These are phyloP conservation scores for Clathrus columnatus DNA, from an alignment of 768 basidiomycete genomes.

Conservation along the genomic window DNA sequence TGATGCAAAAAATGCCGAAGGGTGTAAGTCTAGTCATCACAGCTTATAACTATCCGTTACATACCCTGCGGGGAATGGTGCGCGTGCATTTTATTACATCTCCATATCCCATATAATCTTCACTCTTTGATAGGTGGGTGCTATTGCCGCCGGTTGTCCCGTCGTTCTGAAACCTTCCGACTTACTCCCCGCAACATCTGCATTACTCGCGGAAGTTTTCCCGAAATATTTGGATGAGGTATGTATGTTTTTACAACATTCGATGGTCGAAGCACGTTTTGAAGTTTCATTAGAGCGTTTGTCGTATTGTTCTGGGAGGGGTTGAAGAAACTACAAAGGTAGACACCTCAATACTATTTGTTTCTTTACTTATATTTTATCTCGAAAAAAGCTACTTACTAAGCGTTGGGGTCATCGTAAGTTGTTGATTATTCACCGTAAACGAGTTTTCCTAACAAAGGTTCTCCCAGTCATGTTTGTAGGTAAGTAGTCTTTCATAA, in stretches of 20 bases:
- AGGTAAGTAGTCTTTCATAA: background rate
- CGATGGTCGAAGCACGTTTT: too few relatives aligned
- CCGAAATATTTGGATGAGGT: constrained; percentile 20
- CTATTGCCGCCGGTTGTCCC: constrained; percentile 9
- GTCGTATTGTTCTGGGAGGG: constrained; percentile 13
- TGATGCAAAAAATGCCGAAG: constrained; percentile 20
- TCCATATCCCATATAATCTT: too few relatives aligned
- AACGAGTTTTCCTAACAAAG: constrained; percentile 11
- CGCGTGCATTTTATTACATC: too few relatives aligned
- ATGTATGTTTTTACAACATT: too few relatives aligned
- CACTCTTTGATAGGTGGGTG: background rate
- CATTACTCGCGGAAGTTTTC: constrained; percentile 16
- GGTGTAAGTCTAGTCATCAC: constrained; percentile 18
- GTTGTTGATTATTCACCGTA: background rate
- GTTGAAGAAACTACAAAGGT: constrained; percentile 12
- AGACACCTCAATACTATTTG: background rate
- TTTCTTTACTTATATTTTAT: background rate
- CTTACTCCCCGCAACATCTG: constrained; percentile 10
- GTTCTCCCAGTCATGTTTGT: constrained; percentile 45
- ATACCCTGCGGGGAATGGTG: background rate
- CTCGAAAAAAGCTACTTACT: background rate
- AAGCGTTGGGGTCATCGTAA: constrained; percentile 57
- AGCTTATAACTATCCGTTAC: constrained; percentile 19
- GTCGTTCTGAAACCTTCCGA: constrained; percentile 19
- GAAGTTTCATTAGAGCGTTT: too few relatives aligned